These are phyloP conservation scores for Globisporangium heterothallicum DNA, from an alignment of 352 stramenopile species.

Conservation along the genomic window DNA sequence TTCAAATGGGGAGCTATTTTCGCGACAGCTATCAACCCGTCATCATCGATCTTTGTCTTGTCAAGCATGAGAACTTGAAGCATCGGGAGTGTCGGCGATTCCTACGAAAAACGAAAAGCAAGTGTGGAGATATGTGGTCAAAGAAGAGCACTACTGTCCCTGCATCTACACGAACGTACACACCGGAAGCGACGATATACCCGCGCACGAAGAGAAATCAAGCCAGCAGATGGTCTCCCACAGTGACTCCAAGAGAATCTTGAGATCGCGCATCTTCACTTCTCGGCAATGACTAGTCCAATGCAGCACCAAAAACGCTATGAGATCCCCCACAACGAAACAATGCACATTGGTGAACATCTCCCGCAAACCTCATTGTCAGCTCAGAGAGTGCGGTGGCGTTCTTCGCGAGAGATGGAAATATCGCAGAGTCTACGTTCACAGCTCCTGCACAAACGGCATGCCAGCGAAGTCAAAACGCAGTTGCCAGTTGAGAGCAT, in stretches of 20 bases:
- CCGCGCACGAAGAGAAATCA: slow-evolving; percentile 47
- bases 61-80: slow-evolving; percentile 66
- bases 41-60: slow-evolving; percentile 44
- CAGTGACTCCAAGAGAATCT: slow-evolving; percentile 23
- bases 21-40: slow-evolving; percentile 31
- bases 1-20: slow-evolving; percentile 29
- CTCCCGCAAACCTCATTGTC: slow-evolving; percentile 33
- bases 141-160: too few relatives aligned
- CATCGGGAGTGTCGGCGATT: slow-evolving; percentile 20
- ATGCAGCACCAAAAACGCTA: neutral
- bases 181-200: slow-evolving; percentile 39
- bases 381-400: slow-evolving; percentile 33
- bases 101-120: too few relatives aligned
- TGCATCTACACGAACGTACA: slow-evolving; percentile 12
- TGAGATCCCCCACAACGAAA: neutral
- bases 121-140: too few relatives aligned
- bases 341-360: neutral
- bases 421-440: slow-evolving; percentile 38
- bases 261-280: slow-evolving; percentile 26
- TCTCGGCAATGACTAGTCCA: slow-evolving; percentile 24
- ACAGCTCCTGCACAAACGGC: slow-evolving; percentile 22
- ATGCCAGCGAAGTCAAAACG: too few relatives aligned
- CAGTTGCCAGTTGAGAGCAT: too few relatives aligned
- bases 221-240: slow-evolving; percentile 33
- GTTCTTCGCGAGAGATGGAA: slow-evolving; percentile 27